Conservation (phyloP, 2,329 filamentous ascomycete genomes). For the Teratosphaeria viscida region DNA sequence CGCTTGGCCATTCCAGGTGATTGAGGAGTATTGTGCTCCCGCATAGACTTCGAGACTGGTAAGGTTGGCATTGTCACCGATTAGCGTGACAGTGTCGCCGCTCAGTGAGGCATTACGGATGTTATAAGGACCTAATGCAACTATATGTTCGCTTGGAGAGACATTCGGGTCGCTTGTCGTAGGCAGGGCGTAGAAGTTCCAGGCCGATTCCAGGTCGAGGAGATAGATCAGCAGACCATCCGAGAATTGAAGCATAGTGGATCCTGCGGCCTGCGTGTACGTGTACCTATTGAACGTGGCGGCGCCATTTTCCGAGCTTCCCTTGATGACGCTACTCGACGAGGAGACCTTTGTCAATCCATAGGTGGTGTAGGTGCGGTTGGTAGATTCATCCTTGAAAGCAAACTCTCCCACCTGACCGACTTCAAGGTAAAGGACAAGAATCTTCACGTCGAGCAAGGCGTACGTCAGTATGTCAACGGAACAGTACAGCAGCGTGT, state of each 20-base stretch:
- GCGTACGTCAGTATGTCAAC: constrained; percentile 43
- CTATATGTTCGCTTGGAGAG: constrained; percentile 28
- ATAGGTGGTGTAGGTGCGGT: constrained; percentile 4
- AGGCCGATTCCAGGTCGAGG: constrained; percentile 28
- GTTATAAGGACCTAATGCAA: constrained; percentile 32
- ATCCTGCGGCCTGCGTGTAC: constrained; percentile 10
- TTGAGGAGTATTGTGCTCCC: background rate
- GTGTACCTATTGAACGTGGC: constrained; percentile 6
- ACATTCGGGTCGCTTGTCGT: constrained; percentile 27
- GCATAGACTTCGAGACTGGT: constrained; percentile 31
- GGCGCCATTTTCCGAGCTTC: background rate
- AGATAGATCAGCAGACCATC: constrained; percentile 28
- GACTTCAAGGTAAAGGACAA: constrained; percentile 29
- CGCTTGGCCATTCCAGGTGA: constrained; percentile 29
- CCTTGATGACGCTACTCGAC: background rate
- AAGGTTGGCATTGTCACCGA: constrained; percentile 26
- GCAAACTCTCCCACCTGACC: constrained; percentile 33
- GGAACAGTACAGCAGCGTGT: constrained; percentile 45
- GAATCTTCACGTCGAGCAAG: constrained; percentile 25
- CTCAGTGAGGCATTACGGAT: constrained; percentile 24
- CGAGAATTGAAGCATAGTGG: constrained; percentile 26
- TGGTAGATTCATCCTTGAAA: constrained; percentile 17
- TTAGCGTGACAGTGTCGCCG: constrained; percentile 20
- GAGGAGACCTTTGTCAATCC: constrained; percentile 7
- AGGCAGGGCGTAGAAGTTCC: constrained; percentile 30